Base-by-base conservation (phyloP, 495 filamentous ascomycete species). In the Xylaria flabelliformis region DNA sequence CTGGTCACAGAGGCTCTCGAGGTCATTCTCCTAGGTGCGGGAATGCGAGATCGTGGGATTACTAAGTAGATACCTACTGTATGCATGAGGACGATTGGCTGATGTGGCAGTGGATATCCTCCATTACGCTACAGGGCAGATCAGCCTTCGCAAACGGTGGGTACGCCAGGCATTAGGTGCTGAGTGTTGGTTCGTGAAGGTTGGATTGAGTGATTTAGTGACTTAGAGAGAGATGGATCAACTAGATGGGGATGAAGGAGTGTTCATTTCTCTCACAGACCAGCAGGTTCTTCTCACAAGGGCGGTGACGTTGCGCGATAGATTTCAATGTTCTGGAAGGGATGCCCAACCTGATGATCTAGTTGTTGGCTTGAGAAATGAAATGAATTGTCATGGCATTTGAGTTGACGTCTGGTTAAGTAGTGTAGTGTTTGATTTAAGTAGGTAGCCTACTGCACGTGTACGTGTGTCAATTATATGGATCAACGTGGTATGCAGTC, bases 401-500 rank as follows among this genome's bases (percentile, higher is more conserved):
- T 51, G n/a, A 51, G 46, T 50, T n/a, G 46, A 48, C 15, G 17
- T 17, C 17, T 17, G 44, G 19, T 44, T 12, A 15, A 0, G 0
- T 17, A n/a, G 46, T 19, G 7, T 41, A 63, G n/a, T 63, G 59
- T 39, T 41, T 39, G 32, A 41, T 62, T 55, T 29, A 15, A 24
- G 9, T 29, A 3, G 1, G 10, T 9, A 5, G 3, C 2, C 24
- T 3, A 5, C 42, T 46, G 42, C 32, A 58, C 26, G 6, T 55
- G 17, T 55, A 39, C 41, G 46, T 53, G 29, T 13, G 64, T 24
- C 41, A 3, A 41, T 53, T 55, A 13, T 44, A 58, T 36, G 66
- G 66, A 68, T 68, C 64, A 67, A 67, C 64, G 75, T 77, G 29
- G 70, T 46, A 71, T 56, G 53, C 53, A 56, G 26, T 56, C 53